Evolutionary conservation across 257 asterid species (phyloP), one percentile per base, ranked within the genome.

Genomic region (Solanum medicagineum): DNA sequence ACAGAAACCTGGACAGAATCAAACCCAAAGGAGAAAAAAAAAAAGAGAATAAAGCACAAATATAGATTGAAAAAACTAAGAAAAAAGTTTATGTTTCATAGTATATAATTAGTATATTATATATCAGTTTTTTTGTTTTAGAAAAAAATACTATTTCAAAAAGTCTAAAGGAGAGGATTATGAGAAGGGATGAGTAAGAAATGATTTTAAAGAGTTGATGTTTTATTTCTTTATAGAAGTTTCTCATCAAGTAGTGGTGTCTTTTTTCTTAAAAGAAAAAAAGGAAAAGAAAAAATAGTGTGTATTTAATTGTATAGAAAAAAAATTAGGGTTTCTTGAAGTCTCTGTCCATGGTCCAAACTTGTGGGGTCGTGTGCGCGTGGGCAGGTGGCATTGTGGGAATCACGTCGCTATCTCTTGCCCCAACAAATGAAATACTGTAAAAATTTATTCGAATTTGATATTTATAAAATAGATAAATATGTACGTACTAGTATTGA

Each of bases 361-460:
- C 14, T 49, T 49, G 93, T 91, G 92, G 94, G 93, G 91, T 86
- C 84, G 56, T 84, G 89, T 89, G 94, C 91, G 89, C 87, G 75
- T 85, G 85, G 87, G 90, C 86, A 81, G 90, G 92, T 89, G 90
- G 87, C 22, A 49, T 75, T 75, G 83, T 77, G 83, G 83, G 70
- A 51, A 59, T 88, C 92, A 89, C 85, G 91, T 91, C 90, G 87
- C 86, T 87, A 85, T 92, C 92, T 85, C 91, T 84, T 88, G 80
- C 66, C 85, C 89, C 89, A 57, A 90, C 87, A 53, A 84, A 63
- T 24, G 13, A 16, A 63, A 6, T 8, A 22, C 7, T 1, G 0
- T 63, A 63, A 63, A 63, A 63, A 63, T 1, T 63, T 63, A 22
- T 62, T 3, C 6, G 6, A 0, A 36, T 36, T 1, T 36, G 42